A percentile compares a stretch with the other conserved stretches of the same genome.
These are phyloP conservation scores for Lentinula detonsa DNA, from an alignment of 768 basidiomycete species.

Conservation along the genomic window DNA sequence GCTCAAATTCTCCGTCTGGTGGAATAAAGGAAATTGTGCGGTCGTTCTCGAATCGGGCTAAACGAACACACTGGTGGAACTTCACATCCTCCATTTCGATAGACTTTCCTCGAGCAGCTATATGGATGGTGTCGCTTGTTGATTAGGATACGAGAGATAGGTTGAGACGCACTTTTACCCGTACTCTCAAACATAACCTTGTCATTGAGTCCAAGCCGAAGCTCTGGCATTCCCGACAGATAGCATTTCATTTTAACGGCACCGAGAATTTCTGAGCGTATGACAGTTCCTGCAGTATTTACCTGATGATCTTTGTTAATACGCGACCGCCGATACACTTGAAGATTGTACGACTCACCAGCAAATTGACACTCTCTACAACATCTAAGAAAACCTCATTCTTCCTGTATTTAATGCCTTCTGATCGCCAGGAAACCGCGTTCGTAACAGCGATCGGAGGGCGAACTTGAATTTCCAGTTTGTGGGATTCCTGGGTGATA, in stretches of 20 bases:
- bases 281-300: constrained; percentile 94
- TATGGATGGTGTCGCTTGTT: not conserved
- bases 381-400: constrained; percentile 99
- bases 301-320: constrained; percentile 44
- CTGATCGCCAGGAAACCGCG: constrained; percentile 97
- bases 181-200: constrained; percentile 99
- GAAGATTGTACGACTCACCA: constrained; percentile 45
- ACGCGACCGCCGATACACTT: not conserved
- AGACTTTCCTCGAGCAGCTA: constrained; percentile 90
- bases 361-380: constrained; percentile 93
- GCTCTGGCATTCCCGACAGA: constrained; percentile 98
- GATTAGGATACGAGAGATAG: not conserved
- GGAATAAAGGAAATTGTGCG: constrained; percentile 99
- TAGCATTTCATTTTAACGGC: constrained; percentile 99
- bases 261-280: constrained; percentile 96
- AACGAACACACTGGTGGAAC: constrained; percentile 98
- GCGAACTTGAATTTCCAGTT: constrained; percentile 87
- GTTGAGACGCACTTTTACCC: constrained; percentile 68
- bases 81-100: constrained; percentile 99
- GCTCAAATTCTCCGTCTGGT: constrained; percentile 92
- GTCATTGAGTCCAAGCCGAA: constrained; percentile 93
- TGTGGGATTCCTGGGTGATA: constrained; percentile 98
- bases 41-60: constrained; percentile 97
- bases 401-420: constrained; percentile 95
- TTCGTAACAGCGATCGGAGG: constrained; percentile 98